A percentile compares a stretch with the other conserved stretches of the same genome.
phyloP scores from a whole-genome alignment of 2,329 filamentous ascomycete species.

The Aspergillus glaucus region DNA sequence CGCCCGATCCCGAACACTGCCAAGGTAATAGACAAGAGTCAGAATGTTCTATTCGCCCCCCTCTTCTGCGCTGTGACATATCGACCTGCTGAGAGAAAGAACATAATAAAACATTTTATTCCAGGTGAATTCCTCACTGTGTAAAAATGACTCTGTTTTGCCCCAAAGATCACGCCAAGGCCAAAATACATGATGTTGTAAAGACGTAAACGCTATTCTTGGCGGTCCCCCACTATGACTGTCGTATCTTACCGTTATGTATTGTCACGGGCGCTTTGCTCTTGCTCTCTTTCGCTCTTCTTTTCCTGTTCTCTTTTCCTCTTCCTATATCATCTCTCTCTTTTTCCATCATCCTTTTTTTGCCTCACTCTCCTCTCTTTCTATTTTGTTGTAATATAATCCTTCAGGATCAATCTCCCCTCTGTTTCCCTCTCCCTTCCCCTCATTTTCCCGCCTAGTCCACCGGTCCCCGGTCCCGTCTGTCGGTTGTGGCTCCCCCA shows the following conservation, averaged over 20 bases:
- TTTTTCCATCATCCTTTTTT: not conserved
- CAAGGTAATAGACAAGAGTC: too few relatives aligned
- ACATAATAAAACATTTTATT: too few relatives aligned
- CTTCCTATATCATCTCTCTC: not conserved
- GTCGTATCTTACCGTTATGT: not conserved
- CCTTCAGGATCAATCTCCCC: slow-evolving; percentile 1
- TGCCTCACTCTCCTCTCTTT: slow-evolving; percentile 8
- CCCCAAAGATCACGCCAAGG: not conserved
- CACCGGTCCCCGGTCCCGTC: slow-evolving; percentile 2
- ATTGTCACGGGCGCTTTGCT: not conserved
- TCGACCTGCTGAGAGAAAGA: too few relatives aligned
- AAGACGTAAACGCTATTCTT: not conserved
- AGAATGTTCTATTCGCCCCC: too few relatives aligned
- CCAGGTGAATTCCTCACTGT: too few relatives aligned
- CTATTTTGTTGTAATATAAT: slow-evolving; percentile 1
- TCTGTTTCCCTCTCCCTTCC: slow-evolving; percentile 5
- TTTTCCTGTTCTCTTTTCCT: not conserved
- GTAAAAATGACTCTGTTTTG: too few relatives aligned
- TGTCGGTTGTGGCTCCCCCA: slow-evolving; percentile 4
- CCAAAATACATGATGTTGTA: not conserved
- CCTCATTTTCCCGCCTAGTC: slow-evolving; percentile 5
- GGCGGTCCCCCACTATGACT: not conserved
- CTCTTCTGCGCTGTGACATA: too few relatives aligned
- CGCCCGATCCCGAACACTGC: too few relatives aligned
- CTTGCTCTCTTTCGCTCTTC: slow-evolving; percentile 1